These are phyloP conservation scores for Sarocladium strictum DNA, from an alignment of 2,329 filamentous ascomycete species.

Conservation along the genomic window DNA sequence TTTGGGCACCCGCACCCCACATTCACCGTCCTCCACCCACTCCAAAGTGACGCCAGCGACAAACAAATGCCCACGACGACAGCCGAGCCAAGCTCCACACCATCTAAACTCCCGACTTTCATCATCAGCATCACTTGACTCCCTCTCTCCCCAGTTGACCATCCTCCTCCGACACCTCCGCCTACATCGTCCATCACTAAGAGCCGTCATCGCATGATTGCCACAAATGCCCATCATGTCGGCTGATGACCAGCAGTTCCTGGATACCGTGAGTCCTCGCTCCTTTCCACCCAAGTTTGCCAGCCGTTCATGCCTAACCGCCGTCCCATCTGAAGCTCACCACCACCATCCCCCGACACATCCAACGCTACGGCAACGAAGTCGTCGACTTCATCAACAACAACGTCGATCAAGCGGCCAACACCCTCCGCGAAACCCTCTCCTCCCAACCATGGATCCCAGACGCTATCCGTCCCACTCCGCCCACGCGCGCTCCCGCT, in stretches of 20 bases:
- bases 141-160: background rate
- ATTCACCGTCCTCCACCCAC: background rate
- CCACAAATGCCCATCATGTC: slow-evolving; percentile 52
- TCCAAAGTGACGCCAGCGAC: background rate
- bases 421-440: slow-evolving; percentile 62
- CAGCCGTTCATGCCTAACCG: background rate
- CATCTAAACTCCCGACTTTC: slow-evolving; percentile 9
- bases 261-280: slow-evolving; percentile 59
- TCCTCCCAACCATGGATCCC: slow-evolving; percentile 68
- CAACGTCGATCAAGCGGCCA: slow-evolving; percentile 71
- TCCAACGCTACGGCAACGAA: slow-evolving; percentile 64
- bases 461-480: slow-evolving; percentile 55
- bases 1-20: background rate
- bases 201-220: background rate
- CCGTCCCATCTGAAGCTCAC: slow-evolving; percentile 35
- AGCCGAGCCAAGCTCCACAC: background rate
- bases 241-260: slow-evolving; percentile 70
- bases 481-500: slow-evolving; percentile 32
- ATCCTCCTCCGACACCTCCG: slow-evolving; percentile 1
- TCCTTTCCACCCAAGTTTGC: slow-evolving; percentile 1
- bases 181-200: background rate
- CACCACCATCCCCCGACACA: slow-evolving; percentile 51
- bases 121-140: background rate
- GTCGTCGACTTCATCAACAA: slow-evolving; percentile 76
- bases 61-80: background rate